Evolutionary conservation across 352 stramenopile genomes (phyloP).

Genomic region (Phytopythium vexans): DNA sequence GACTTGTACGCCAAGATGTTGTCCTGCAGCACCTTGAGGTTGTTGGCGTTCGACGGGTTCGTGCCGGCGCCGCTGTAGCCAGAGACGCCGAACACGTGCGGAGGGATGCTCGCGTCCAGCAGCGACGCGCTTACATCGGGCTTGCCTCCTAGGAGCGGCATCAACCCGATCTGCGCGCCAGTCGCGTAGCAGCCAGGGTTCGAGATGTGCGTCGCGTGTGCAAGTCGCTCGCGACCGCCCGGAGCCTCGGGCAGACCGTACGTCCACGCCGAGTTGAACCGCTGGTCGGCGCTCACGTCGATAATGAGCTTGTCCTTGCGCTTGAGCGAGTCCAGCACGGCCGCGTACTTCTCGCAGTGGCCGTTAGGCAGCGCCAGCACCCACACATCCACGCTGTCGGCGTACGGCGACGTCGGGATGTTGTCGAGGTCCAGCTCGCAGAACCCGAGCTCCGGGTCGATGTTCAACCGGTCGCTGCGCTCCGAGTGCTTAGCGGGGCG

Average conservation of each 20-base stretch:
- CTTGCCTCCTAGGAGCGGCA: conserved; percentile 77
- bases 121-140: conserved; percentile 43
- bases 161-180: conserved; percentile 68
- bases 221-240: conserved; percentile 46
- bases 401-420: conserved; percentile 62
- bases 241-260: conserved; percentile 86
- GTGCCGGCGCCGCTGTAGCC: conserved; percentile 88
- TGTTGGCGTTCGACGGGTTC: conserved; percentile 77
- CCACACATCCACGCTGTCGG: conserved; percentile 84
- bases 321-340: conserved; percentile 62
- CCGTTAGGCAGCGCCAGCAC: conserved; percentile 86
- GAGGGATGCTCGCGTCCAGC: conserved; percentile 59
- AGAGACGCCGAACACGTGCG: conserved; percentile 86
- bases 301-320: conserved; percentile 80
- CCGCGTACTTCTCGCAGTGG: conserved; percentile 78
- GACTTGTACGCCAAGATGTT: conserved; percentile 91
- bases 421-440: conserved; percentile 77
- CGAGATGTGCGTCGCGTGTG: conserved; percentile 73
- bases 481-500: conserved; percentile 45
- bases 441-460: conserved; percentile 76
- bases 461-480: conserved; percentile 33
- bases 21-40: conserved; percentile 70
- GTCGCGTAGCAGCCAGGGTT: conserved; percentile 90
- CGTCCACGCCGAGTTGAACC: conserved; percentile 82
- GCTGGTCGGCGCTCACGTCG: conserved; percentile 86